Conservation (phyloP, 345 rosid species). For the Camelina neglecta region DNA sequence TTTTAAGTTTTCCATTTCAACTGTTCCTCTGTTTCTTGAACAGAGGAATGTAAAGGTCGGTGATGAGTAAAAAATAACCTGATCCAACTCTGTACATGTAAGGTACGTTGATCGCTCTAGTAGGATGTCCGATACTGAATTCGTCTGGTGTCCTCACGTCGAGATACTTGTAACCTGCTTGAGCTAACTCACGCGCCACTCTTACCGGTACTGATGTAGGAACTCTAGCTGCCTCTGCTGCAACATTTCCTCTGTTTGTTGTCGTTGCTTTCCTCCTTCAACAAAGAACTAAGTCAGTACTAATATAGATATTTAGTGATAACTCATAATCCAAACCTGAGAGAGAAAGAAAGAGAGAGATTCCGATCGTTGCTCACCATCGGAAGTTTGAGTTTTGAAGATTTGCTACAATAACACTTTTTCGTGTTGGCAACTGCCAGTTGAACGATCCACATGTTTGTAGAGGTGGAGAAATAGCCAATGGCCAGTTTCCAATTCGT, state of each 20-base stretch:
- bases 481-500: constrained; percentile 40
- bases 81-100: constrained; percentile 83
- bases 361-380: constrained; percentile 24
- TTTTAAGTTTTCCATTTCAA: neutral
- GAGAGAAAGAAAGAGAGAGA: neutral
- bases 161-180: constrained; percentile 78
- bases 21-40: neutral
- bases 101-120: constrained; percentile 80
- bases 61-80: constrained; percentile 47
- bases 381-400: constrained; percentile 39
- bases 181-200: constrained; percentile 86
- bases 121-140: constrained; percentile 76
- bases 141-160: constrained; percentile 87
- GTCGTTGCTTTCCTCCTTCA: constrained; percentile 36
- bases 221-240: constrained; percentile 53
- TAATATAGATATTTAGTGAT: neutral
- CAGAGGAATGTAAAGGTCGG: neutral
- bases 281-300: neutral
- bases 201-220: constrained; percentile 89
- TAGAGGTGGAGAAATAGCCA: constrained; percentile 21
- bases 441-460: constrained; percentile 15
- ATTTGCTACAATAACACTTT: constrained; percentile 7
- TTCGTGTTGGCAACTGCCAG: constrained; percentile 20
- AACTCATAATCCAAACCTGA: neutral
- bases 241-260: constrained; percentile 37